Base-by-base conservation (phyloP, 805 yeast species). In the Starmera quercuum region DNA sequence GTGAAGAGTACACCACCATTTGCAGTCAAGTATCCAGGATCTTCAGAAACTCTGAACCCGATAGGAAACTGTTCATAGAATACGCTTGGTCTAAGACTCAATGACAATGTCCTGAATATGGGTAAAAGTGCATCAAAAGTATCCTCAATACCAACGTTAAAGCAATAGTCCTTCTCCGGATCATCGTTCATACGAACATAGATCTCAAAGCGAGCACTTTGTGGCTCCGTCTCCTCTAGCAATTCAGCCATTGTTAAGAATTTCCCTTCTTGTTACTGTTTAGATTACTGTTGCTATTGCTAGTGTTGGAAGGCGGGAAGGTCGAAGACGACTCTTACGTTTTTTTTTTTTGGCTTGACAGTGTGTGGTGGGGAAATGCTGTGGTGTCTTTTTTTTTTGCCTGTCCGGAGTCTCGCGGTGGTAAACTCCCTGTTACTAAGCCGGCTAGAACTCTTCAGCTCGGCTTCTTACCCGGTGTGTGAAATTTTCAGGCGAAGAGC, bases 111-210 rank as follows among this genome's bases (percentile, higher is more conserved):
- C 26, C 67, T 60, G 51, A 88, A 86, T 31, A 87, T 74, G 33
- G 67, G 62, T 41, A 68, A 51, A 42, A 88, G 68, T 20, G 72
- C 75, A 15, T 65, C 59, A 44, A 88, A 78, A 6, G 76, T 72
- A 35, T 76, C 72, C 20, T 66, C 64, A 14, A 73, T 59, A 17
- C 70, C 66, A n/a, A 87, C 73, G 44, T 75, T 78, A 63, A 90
- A 85, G 47, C 95, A 84, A 59, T 86, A 88, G 56, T 90, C 98
- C 56, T 82, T 82, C 49, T 86, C 96, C 31, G 63, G 57, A 51
- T 88, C 95, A 38, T 74, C 81, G 54, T 84, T 86, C 71, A 90
- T 76, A 39, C 98, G 81, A 43, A 92, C 58, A 61, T 44, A 51
- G n/a, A 51, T 33, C 34, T 51, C 56, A 11, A 51, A 31, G 20